phyloP scores from a whole-genome alignment of 805 yeast species.

The Blastobotrys mokoenaii region DNA sequence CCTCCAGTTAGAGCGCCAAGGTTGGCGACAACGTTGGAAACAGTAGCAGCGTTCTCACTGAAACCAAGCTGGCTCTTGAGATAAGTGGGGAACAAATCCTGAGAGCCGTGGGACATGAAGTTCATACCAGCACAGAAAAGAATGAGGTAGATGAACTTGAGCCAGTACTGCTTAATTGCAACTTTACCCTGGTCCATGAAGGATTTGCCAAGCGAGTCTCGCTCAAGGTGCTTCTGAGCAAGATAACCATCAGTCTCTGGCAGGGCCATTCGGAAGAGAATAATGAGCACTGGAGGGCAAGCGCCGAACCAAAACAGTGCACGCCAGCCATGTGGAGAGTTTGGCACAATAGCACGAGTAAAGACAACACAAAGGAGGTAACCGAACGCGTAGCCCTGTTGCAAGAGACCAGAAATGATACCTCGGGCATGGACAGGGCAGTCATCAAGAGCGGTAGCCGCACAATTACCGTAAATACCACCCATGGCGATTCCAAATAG shows the following conservation, averaged over 20 bases:
- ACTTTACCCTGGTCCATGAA: constrained; percentile 27
- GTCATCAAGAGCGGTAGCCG: constrained; percentile 61
- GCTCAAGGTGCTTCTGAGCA: constrained; percentile 24
- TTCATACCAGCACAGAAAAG: constrained; percentile 61
- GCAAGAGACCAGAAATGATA: constrained; percentile 59
- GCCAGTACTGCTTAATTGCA: constrained; percentile 48
- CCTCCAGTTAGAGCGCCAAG: constrained; percentile 66
- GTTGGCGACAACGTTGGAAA: constrained; percentile 54
- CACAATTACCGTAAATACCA: constrained; percentile 57
- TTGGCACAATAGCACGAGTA: constrained; percentile 47
- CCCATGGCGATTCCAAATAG: constrained; percentile 67
- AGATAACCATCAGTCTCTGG: constrained; percentile 55
- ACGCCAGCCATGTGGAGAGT: constrained; percentile 53
- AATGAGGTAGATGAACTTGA: constrained; percentile 47
- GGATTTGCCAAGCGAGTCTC: constrained; percentile 11
- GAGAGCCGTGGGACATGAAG: constrained; percentile 67
- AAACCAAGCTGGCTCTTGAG: constrained; percentile 44
- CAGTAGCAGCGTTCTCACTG: constrained; percentile 42
- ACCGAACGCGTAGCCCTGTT: constrained; percentile 74
- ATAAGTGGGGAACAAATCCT: constrained; percentile 63
- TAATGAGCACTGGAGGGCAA: constrained; percentile 53
- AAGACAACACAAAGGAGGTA: constrained; percentile 58
- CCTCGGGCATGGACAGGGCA: constrained; percentile 54
- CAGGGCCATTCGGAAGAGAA: constrained; percentile 46
- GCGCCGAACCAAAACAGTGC: constrained; percentile 67